Evolutionary conservation across 176 grass and related monocot species (phyloP), one percentile per base, ranked within the genome.

Genomic region (Hyparrhenia diplandra): DNA sequence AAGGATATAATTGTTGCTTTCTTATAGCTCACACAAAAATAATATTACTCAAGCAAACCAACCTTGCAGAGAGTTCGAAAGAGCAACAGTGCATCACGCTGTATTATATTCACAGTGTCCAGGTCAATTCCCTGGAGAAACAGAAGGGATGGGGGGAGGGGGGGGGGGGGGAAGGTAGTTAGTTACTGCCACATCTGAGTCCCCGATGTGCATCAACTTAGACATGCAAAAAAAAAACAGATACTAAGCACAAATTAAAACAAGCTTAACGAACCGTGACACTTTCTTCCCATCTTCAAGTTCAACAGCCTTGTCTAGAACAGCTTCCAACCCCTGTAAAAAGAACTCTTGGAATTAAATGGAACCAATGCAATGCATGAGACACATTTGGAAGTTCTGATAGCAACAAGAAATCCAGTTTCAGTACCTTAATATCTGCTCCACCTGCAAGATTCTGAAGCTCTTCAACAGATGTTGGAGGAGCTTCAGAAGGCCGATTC

Each of bases 1-100:
- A 83, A 83, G 39, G 42, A 73, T 46, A 46, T 42, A 40, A 64
- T 18, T 4, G 54, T 74, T 23, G 68, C 30, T 80, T 76, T 80
- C 72, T 28, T 89, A 59, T 62, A 81, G 45, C 13, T 74, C 27
- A 41, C 13, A 68, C 27, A 49, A 78, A 83, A 72, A 4, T 77
- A 77, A 36, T 21, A 86, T 40, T 37, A 87, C 31, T 9, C 42
- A 85, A 80, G 67, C 31, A 71, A n/a, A 79, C 46, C 51, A 62
- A 98, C 97, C 97, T 99, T 99, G 93, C 97, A 99, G 61, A 99
- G 93, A 71, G 97, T 99, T 51, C 97, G 82, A 37, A 32, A 99
- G 67, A 99, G 75, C 89, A 95, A 88, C 54, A 99, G 78, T 8
- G 97, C 97, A 78, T 95, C 97, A 73, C 90, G 90, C 63, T 99